These are phyloP conservation scores for Candida golubevii DNA, from an alignment of 805 yeast genomes.

Conservation along the genomic window DNA sequence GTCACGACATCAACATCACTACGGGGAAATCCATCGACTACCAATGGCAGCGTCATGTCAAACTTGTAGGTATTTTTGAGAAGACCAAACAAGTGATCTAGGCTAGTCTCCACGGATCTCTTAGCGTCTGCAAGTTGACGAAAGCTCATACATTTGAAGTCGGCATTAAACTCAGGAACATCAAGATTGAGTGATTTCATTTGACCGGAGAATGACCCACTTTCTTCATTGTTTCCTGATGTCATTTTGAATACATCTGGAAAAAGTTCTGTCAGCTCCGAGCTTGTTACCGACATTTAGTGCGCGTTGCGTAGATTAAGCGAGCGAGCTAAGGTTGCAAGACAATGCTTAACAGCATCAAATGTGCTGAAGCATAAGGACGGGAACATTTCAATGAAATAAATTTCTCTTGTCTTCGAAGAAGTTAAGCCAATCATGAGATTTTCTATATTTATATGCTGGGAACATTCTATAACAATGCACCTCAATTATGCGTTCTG, in stretches of 20 bases:
- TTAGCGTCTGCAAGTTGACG: slow-evolving; percentile 16
- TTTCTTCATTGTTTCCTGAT: not conserved
- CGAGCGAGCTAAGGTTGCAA: too few species aligned
- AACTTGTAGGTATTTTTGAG: slow-evolving; percentile 43
- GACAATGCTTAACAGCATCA: not conserved
- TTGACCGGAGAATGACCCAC: slow-evolving; percentile 11
- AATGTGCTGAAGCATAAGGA: not conserved
- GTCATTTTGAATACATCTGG: slow-evolving; percentile 1
- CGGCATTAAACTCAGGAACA: slow-evolving; percentile 3
- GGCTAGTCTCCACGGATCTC: slow-evolving; percentile 25
- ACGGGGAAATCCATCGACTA: slow-evolving; percentile 86
- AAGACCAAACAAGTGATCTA: slow-evolving; percentile 41
- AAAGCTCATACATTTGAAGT: slow-evolving; percentile 7
- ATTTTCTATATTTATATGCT: too few species aligned
- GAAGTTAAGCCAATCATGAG: too few species aligned
- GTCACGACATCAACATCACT: slow-evolving; percentile 73
- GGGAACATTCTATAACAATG: too few species aligned
- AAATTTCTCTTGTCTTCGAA: too few species aligned
- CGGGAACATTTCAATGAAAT: not conserved
- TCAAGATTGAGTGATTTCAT: slow-evolving; percentile 17
- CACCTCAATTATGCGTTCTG: too few species aligned
- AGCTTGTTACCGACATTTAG: too few species aligned
- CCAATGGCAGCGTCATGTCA: slow-evolving; percentile 61
- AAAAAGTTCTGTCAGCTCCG: too few species aligned
- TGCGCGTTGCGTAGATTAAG: too few species aligned